These are phyloP conservation scores for Cystofilobasidium capitatum DNA, from an alignment of 768 basidiomycete genomes.

Conservation along the genomic window DNA sequence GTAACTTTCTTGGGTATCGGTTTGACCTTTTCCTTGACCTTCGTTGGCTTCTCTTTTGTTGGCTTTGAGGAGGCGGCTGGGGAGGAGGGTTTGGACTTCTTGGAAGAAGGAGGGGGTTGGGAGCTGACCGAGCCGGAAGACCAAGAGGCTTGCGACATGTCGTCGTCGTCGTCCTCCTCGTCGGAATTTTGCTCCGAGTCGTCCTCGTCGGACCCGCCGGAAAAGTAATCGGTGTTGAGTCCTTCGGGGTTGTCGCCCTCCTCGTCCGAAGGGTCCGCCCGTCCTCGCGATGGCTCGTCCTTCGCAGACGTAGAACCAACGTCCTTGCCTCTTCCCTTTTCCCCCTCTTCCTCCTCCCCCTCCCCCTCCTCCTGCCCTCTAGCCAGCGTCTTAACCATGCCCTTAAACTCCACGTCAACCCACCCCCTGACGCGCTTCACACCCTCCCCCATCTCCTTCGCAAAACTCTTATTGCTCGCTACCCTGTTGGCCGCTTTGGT, in stretches of 20 bases:
- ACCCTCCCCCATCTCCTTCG: constrained; percentile 11
- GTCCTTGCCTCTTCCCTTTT: not conserved
- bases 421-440: constrained; percentile 8
- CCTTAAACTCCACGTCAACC: constrained; percentile 20
- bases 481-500: constrained; percentile 22
- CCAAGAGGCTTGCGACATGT: constrained; percentile 11
- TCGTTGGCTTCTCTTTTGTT: not conserved
- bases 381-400: too few species aligned
- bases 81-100: constrained; percentile 14
- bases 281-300: not conserved
- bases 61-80: not conserved
- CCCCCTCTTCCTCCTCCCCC: constrained; percentile 12
- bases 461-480: constrained; percentile 19
- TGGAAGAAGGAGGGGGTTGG: constrained; percentile 3
- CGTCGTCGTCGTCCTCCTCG: constrained; percentile 20
- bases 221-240: constrained; percentile 3
- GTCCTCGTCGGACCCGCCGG: constrained; percentile 6
- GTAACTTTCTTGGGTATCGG: constrained; percentile 2
- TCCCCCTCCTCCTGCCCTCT: constrained; percentile 15
- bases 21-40: not conserved
- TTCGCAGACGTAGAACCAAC: not conserved
- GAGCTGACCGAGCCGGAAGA: constrained; percentile 23
- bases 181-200: not conserved
- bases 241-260: not conserved
- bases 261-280: not conserved